Percentiles rank a stretch among this genome's conserved stretches.
Conservation (phyloP, 78 protist species). For the Creolimax fragrantissima region DNA sequence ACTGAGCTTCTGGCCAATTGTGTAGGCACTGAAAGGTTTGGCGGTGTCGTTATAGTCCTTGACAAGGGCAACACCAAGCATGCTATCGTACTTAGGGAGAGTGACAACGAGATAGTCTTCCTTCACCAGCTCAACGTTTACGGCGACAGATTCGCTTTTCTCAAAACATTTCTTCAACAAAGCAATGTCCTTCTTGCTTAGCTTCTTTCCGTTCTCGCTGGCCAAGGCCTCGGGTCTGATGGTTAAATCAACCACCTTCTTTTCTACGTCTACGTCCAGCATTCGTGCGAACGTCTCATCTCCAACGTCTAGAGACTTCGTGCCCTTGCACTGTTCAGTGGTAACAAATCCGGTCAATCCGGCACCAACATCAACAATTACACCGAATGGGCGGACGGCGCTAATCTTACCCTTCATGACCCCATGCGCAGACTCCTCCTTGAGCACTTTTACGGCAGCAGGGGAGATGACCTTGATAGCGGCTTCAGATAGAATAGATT, state of each 20-base stretch:
- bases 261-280: neutral
- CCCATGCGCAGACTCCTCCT: neutral
- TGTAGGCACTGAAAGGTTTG: neutral
- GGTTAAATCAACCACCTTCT: neutral
- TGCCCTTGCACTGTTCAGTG: neutral
- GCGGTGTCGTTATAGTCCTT: neutral
- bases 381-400: neutral
- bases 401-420: neutral
- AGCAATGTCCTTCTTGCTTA: neutral
- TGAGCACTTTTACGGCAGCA: neutral
- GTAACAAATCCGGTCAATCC: neutral
- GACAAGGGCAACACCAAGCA: neutral
- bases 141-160: neutral
- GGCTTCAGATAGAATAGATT: neutral
- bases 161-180: neutral
- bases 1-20: neutral
- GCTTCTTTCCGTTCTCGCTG: neutral
- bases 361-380: neutral
- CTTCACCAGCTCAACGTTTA: neutral
- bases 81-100: neutral
- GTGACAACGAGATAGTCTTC: neutral
- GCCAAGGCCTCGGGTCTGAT: neutral
- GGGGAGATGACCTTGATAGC: neutral
- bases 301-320: neutral
- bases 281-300: neutral